Evolutionary conservation across 306 rosid genomes (phyloP).

Genomic region (Luffa acutangula): DNA sequence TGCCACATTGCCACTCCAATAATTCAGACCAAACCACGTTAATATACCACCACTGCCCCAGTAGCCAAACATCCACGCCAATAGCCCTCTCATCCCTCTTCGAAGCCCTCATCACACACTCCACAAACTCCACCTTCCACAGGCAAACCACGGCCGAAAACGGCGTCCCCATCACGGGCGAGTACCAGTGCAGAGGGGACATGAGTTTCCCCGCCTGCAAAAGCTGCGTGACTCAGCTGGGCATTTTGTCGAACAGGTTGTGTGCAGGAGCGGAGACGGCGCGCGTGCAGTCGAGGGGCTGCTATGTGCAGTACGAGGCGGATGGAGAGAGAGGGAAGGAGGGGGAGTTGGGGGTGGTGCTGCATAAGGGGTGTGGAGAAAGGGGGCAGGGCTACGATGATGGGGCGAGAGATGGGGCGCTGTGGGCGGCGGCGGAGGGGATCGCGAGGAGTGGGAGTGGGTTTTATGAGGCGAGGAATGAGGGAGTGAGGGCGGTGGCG

Average conservation of each 20-base stretch:
- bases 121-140: conserved; percentile 48
- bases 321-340: neutral
- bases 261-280: conserved; percentile 32
- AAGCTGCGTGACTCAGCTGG: conserved; percentile 34
- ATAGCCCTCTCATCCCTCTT: conserved; percentile 45
- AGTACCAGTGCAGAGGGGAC: conserved; percentile 60
- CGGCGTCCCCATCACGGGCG: conserved; percentile 23
- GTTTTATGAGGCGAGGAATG: conserved; percentile 17
- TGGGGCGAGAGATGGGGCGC: conserved; percentile 36
- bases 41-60: conserved; percentile 42
- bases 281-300: conserved; percentile 53
- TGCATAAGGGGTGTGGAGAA: conserved; percentile 40
- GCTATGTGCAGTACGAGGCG: conserved; percentile 39
- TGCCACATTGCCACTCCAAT: conserved; percentile 14
- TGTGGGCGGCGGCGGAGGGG: conserved; percentile 27
- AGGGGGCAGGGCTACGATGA: neutral
- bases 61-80: conserved; percentile 18
- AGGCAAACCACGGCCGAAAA: conserved; percentile 13
- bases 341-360: neutral
- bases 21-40: conserved; percentile 26
- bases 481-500: conserved; percentile 39
- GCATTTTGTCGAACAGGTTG: conserved; percentile 26
- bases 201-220: conserved; percentile 34
- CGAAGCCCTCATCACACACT: conserved; percentile 34
- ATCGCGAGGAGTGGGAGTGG: conserved; percentile 25